Evolutionary conservation across 2,329 filamentous ascomycete species (phyloP).

Genomic region (Claviceps fusiformis): DNA sequence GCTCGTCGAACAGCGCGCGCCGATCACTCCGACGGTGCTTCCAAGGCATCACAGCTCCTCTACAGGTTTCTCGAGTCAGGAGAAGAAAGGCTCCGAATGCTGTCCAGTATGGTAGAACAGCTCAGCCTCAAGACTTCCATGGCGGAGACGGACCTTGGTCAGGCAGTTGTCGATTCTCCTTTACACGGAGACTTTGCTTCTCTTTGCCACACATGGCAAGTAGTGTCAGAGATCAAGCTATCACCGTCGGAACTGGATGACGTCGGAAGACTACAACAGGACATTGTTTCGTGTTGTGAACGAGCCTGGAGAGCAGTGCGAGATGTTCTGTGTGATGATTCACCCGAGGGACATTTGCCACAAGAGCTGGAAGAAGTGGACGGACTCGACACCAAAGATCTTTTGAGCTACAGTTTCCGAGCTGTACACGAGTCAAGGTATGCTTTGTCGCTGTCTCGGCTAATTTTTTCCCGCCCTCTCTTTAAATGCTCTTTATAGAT

Average conservation of each 20-base stretch:
- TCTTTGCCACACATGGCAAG: conserved; percentile 43
- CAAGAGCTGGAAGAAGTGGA: conserved; percentile 61
- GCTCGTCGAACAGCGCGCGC: conserved; percentile 65
- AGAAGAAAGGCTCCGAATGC: conserved; percentile 33
- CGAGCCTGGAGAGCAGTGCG: conserved; percentile 67
- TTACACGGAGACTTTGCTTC: conserved; percentile 59
- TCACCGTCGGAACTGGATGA: conserved; percentile 20
- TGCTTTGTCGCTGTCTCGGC: conserved; percentile 5
- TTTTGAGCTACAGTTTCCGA: conserved; percentile 89
- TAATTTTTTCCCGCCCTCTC: too few relatives aligned
- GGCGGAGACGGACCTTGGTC: conserved; percentile 51
- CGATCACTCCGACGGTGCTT: conserved; percentile 85
- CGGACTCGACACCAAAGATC: conserved; percentile 69
- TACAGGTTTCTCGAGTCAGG: conserved; percentile 40
- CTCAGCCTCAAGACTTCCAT: conserved; percentile 51
- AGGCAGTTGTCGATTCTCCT: conserved; percentile 52
- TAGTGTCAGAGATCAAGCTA: conserved; percentile 29
- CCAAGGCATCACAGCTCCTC: conserved; percentile 58
- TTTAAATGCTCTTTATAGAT: too few relatives aligned
- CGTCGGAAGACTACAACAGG: conserved; percentile 32
- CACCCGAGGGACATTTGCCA: conserved; percentile 75
- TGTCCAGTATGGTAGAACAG: conserved; percentile 43
- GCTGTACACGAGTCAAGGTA: conserved; percentile 90
- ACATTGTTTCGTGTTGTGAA: conserved; percentile 46
- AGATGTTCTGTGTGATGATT: conserved; percentile 78